Conservation (phyloP, 1,284 basidiomycete species). For the Phlebopus sp. region DNA sequence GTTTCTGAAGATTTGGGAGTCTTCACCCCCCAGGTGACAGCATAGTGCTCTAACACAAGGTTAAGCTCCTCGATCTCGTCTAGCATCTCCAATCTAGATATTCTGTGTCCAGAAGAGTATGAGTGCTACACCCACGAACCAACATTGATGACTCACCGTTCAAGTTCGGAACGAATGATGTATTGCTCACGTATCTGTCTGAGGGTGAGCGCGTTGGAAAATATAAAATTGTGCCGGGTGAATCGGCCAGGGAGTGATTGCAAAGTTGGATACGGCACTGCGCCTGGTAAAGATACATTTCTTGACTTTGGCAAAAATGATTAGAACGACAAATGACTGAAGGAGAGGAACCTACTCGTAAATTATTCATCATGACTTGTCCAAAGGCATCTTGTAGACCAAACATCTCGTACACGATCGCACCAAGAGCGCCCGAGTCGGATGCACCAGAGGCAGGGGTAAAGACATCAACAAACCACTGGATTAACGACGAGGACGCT, state of each 20-base stretch:
- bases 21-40: slow-evolving; percentile 71
- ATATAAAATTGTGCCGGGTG: slow-evolving; percentile 49
- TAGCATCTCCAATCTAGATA: slow-evolving; percentile 76
- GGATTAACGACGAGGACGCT: slow-evolving; percentile 58
- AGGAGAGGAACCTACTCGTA: slow-evolving; percentile 51
- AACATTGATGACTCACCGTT: slow-evolving; percentile 48
- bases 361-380: slow-evolving; percentile 82
- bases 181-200: slow-evolving; percentile 55
- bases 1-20: slow-evolving; percentile 15
- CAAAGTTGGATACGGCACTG: slow-evolving; percentile 47
- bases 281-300: slow-evolving; percentile 74
- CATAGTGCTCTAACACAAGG: slow-evolving; percentile 84
- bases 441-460: slow-evolving; percentile 6
- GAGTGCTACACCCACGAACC: slow-evolving; percentile 1
- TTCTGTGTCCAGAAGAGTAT: slow-evolving; percentile 41
- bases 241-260: slow-evolving; percentile 65
- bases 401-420: slow-evolving; percentile 89
- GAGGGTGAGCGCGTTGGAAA: slow-evolving; percentile 20
- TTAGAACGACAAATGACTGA: not conserved
- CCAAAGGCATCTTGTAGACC: slow-evolving; percentile 83
- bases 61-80: slow-evolving; percentile 93
- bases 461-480: slow-evolving; percentile 72
- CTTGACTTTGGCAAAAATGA: slow-evolving; percentile 50
- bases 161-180: slow-evolving; percentile 54
- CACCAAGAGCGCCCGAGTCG: slow-evolving; percentile 39